Percentiles rank a stretch among this genome's conserved stretches.
Evolutionary conservation across 2,329 filamentous ascomycete species (phyloP).

Genomic region (Rosellinia necatrix): DNA sequence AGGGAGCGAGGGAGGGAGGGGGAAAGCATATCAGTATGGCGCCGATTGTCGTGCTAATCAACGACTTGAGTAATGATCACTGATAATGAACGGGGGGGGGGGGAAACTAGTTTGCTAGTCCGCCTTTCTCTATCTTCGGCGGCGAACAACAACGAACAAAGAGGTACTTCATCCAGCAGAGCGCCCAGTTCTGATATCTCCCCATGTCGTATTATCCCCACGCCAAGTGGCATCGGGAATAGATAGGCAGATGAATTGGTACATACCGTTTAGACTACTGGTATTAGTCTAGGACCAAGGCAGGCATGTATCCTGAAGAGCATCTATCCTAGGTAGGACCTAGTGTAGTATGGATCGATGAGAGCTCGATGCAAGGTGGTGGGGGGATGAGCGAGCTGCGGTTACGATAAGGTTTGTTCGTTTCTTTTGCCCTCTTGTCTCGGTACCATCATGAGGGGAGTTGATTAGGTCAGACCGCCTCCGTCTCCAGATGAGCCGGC

Average conservation of each 20-base stretch:
- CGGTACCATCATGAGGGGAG: neutral
- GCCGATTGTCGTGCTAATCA: neutral
- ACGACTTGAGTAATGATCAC: slow-evolving; percentile 7
- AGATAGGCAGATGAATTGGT: neutral
- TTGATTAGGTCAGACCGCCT: slow-evolving; percentile 25
- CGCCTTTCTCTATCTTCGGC: slow-evolving; percentile 1
- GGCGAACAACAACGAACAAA: no score
- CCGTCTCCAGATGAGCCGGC: neutral
- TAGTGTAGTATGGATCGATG: neutral
- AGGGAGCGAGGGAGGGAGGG: neutral
- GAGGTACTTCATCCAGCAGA: neutral
- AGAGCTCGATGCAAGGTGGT: slow-evolving; percentile 3
- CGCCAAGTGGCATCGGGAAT: slow-evolving; percentile 1
- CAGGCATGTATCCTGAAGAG: no score
- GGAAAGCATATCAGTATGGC: no score
- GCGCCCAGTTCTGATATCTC: slow-evolving; percentile 13
- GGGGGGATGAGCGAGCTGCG: slow-evolving; percentile 15
- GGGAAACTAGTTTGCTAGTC: no score
- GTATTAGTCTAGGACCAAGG: neutral
- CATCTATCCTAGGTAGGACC: no score
- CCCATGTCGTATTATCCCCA: no score
- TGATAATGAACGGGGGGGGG: no score
- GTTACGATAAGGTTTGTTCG: slow-evolving; percentile 16
- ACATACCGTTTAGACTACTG: neutral
- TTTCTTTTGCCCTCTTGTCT: slow-evolving; percentile 2